Base-by-base conservation (phyloP, 2,329 filamentous ascomycete species). In the Colletotrichum theobromicola region DNA sequence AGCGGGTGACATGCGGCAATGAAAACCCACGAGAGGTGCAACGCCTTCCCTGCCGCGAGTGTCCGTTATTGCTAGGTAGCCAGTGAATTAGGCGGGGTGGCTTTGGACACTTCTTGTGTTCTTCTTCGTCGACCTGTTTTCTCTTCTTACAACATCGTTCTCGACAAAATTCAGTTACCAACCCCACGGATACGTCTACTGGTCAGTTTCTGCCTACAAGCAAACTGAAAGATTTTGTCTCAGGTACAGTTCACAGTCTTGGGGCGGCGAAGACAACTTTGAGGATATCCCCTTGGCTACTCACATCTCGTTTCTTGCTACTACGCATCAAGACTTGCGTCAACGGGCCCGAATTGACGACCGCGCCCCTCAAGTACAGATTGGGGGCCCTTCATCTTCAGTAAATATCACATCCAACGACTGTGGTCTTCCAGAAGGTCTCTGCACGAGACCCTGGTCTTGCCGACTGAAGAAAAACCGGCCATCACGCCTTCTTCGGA, bases 381-480 rank as follows among this genome's bases (percentile, higher is more conserved):
- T 62, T 50, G 53, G 71, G 67, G 72, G 53, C 26, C 68, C 53
- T 70, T 55, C 18, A 58, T 66, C 55, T 37, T 71, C 6, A 28
- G 71, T 42, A 37, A 35, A 60, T 61, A 74, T 65, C 60, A 66
- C 62, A 46, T 57, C 55, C 68, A 74, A 74, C 72, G 26, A 18
- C 62, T 50, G 46, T 50, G 42, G 57, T 72, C 42, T 71, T 72
- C 68, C 68, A 74, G 69, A 72, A 74, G 68, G 68, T 72, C 62
- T 71, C 72, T 72, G 62, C 55, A 37, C 50, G 42, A 46, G n/a
- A 62, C 62, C 68, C 72, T 63, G 68, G 62, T 67, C 62, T 65
- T 57, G 66, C 68, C 57, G 64, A 57, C 72, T 35, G 61, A 28
- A 42, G 28, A 65, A 35, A 16, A 70, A 34, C 71, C 60, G 32